A percentile compares a stretch with the other conserved stretches of the same genome.
Evolutionary conservation across 2,329 filamentous ascomycete genomes (phyloP).

Genomic region (Sarocladium oryzae): DNA sequence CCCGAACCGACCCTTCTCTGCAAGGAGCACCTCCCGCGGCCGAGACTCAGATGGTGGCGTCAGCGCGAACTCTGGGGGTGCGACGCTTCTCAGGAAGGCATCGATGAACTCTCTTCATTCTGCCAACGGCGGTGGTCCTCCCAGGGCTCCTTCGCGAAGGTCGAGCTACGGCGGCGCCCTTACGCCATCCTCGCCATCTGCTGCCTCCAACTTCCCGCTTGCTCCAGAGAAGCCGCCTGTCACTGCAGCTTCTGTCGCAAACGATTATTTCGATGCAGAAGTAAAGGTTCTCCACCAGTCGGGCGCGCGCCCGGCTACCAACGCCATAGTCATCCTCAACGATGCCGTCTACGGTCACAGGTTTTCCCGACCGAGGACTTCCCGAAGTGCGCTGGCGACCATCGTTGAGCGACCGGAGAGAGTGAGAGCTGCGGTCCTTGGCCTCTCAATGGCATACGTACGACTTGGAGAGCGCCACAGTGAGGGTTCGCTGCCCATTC

Average conservation of each 20-base stretch:
- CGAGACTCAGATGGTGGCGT: constrained; percentile 26
- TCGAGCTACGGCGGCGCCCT: constrained; percentile 39
- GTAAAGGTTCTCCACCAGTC: constrained; percentile 52
- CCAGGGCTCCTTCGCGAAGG: constrained; percentile 37
- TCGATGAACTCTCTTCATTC: constrained; percentile 53
- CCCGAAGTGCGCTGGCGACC: constrained; percentile 61
- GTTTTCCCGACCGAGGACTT: constrained; percentile 75
- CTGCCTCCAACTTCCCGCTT: constrained; percentile 20
- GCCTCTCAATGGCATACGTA: constrained; percentile 82
- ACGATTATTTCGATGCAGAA: constrained; percentile 63
- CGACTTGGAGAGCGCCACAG: constrained; percentile 76
- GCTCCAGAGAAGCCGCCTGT: constrained; percentile 31
- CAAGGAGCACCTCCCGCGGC: constrained; percentile 35
- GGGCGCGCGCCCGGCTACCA: constrained; percentile 32
- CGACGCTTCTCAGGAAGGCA: constrained; percentile 47
- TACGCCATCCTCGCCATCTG: constrained; percentile 36
- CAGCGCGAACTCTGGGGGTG: constrained; percentile 34
- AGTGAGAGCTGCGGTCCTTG: constrained; percentile 75
- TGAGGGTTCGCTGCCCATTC: constrained; percentile 61
- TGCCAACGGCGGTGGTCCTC: constrained; percentile 31
- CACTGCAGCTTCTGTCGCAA: constrained; percentile 54
- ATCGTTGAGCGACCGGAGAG: constrained; percentile 94
- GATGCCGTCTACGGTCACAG: constrained; percentile 94
- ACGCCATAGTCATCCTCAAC: constrained; percentile 80
- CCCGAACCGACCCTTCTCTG: constrained; percentile 31